Conservation (phyloP, 163 green algal genomes). For the Volvox carteri region DNA sequence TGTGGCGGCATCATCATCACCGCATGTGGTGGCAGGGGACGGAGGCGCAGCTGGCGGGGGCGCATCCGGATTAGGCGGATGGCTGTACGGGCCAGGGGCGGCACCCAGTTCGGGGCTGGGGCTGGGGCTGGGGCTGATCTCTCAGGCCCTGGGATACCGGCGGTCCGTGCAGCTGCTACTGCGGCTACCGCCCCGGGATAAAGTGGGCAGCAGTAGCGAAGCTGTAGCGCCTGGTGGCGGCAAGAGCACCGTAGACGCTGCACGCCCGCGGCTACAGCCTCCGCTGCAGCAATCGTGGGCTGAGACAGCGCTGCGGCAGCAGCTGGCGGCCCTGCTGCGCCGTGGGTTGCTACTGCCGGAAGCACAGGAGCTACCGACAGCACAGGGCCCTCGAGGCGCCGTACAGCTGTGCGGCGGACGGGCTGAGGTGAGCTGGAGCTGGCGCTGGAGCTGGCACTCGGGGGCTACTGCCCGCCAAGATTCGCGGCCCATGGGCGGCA, state of each 20-base stretch:
- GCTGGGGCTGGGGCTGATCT: not conserved
- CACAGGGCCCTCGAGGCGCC: not conserved
- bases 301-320: not conserved
- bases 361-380: too few species aligned
- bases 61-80: too few species aligned
- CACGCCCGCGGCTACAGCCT: not conserved
- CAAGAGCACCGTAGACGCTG: not conserved
- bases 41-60: not conserved
- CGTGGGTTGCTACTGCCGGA: not conserved
- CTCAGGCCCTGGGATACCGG: not conserved
- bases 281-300: not conserved
- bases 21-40: not conserved
- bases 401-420: not conserved
- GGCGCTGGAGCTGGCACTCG: not conserved
- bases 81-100: not conserved
- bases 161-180: slow-evolving; percentile 19
- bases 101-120: not conserved
- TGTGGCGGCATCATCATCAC: not conserved
- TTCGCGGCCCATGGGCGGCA: not conserved
- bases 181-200: not conserved
- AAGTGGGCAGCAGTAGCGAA: not conserved
- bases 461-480: not conserved
- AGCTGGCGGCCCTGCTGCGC: not conserved
- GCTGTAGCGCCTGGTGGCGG: not conserved
- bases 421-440: slow-evolving; percentile 2